Base-by-base conservation (phyloP, 2,329 filamentous ascomycete genomes). In the Alternaria solani region DNA sequence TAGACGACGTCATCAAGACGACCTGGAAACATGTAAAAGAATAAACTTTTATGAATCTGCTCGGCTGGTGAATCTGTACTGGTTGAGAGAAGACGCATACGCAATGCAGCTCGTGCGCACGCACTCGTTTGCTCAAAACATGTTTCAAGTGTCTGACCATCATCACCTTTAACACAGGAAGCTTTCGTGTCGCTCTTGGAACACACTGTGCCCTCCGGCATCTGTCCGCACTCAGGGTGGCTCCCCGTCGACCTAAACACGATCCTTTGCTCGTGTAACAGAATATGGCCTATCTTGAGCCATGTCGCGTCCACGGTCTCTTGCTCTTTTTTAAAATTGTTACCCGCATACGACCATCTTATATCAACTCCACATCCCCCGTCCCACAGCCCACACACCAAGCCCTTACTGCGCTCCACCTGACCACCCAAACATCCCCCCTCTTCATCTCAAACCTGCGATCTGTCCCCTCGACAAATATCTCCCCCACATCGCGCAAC, bases 291-390 rank as follows among this genome's bases (percentile, higher is more conserved):
- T 42, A 20, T 25, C 20, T 14, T 16, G 8, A 25, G 20, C 20
- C 20, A 23, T 20, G 18, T 16, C 32, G n/a, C 20, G 18, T 28
- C 30, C 46, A 8, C 9, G 7, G 16, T 14, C 11, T 18, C 34
- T 12, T 20, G 20, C 39, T 51, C 23, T 38, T 41, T 14, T 16
- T 5, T 2, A 6, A 6, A 0, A 6, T 39, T 23, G 14, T 2
- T 25, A 26, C 36, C n/a, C 16, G 18, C n/a, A 46, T 16, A 7
- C 47, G 16, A 4, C 14, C 49, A 25, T 18, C 14, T 81, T 72
- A 84, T 66, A 84, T 80, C 72, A 84, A 65, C 77, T 89, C 92
- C 1, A 93, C 87, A 75, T 93, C 92, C 14, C 91, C 91, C 86
- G 89, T 91, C 6, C 69, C 69, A 49, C 61, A 62, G 3, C 69